A percentile compares a stretch with the other conserved stretches of the same genome.
These are phyloP conservation scores for Leptographium radiaticola DNA, from an alignment of 2,329 filamentous ascomycete genomes.

Conservation along the genomic window DNA sequence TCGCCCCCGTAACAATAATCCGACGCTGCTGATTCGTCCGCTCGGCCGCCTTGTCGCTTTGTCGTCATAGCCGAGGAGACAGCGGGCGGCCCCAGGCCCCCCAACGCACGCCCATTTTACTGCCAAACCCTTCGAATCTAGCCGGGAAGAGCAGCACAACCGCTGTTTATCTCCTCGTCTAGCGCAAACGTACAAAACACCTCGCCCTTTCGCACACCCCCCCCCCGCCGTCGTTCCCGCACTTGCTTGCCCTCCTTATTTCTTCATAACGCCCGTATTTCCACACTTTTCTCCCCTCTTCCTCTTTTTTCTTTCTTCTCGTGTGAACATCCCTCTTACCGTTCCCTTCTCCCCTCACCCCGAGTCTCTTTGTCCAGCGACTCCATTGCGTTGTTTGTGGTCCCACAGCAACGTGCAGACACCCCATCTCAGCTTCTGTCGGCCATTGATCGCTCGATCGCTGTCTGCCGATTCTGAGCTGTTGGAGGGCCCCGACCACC, in stretches of 20 bases:
- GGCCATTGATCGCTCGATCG: background rate
- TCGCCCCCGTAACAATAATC: slow-evolving; percentile 13
- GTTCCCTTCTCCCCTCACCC: background rate
- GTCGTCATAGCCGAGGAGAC: slow-evolving; percentile 18
- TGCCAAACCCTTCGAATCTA: slow-evolving; percentile 12
- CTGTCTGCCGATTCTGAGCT: background rate
- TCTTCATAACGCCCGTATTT: slow-evolving; percentile 3
- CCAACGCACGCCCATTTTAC: background rate
- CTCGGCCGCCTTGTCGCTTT: slow-evolving; percentile 11
- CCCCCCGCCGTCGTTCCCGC: slow-evolving; percentile 6
- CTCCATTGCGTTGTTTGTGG: background rate
- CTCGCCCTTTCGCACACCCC: slow-evolving; percentile 11
- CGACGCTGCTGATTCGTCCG: slow-evolving; percentile 15
- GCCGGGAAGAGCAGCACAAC: slow-evolving; percentile 9
- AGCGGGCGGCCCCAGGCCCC: slow-evolving; percentile 4
- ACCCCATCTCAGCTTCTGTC: background rate
- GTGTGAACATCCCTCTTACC: background rate
- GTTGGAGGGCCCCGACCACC: background rate
- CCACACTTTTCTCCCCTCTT: slow-evolving; percentile 5
- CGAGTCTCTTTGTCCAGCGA: background rate
- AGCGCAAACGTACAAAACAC: slow-evolving; percentile 18
- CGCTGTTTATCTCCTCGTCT: slow-evolving; percentile 9
- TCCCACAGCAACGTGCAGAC: background rate
- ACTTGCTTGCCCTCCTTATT: slow-evolving; percentile 7
- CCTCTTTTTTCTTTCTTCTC: slow-evolving; percentile 4